A percentile compares a stretch with the other conserved stretches of the same genome.
Evolutionary conservation across 1,284 basidiomycete species (phyloP).

Genomic region (Pisolithus thermaeus): DNA sequence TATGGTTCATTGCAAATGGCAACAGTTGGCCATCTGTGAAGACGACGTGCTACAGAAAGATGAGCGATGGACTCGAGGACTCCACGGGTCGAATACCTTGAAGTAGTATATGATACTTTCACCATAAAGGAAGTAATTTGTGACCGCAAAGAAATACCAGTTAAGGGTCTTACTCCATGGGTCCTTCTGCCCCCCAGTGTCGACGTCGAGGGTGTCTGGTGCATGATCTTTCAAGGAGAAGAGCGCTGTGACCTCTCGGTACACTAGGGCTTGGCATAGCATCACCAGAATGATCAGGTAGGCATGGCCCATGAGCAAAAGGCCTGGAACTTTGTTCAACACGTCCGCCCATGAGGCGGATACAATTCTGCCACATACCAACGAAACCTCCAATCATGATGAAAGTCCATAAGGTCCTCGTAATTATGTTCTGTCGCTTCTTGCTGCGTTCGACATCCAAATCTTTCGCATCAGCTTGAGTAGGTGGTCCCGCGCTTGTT

Average conservation of each 20-base stretch:
- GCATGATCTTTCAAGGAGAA: slow-evolving; percentile 73
- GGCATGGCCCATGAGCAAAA: slow-evolving; percentile 83
- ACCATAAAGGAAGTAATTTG: slow-evolving; percentile 98
- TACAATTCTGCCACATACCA: slow-evolving; percentile 44
- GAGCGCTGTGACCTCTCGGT: slow-evolving; percentile 92
- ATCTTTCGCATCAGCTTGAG: slow-evolving; percentile 18
- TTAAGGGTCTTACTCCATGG: slow-evolving; percentile 94
- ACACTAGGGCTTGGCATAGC: slow-evolving; percentile 89
- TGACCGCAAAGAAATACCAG: slow-evolving; percentile 99
- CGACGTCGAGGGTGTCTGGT: slow-evolving; percentile 39
- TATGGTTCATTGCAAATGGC: slow-evolving; percentile 94
- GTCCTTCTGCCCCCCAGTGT: slow-evolving; percentile 52
- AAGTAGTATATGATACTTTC: slow-evolving; percentile 99
- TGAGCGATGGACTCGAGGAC: background rate
- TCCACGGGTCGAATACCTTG: slow-evolving; percentile 54
- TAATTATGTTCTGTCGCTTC: slow-evolving; percentile 76
- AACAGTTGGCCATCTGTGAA: slow-evolving; percentile 91
- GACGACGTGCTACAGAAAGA: slow-evolving; percentile 74
- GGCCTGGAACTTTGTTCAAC: slow-evolving; percentile 38
- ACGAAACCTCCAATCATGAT: slow-evolving; percentile 96
- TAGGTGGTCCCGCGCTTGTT: slow-evolving; percentile 22
- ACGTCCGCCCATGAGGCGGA: background rate
- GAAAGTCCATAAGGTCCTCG: slow-evolving; percentile 89
- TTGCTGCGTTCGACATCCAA: slow-evolving; percentile 56
- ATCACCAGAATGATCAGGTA: slow-evolving; percentile 94